Percentiles rank a stretch among this genome's conserved stretches.
Evolutionary conservation across 139 green algal genomes (phyloP).

Genomic region (Pseudopediastrum boryanum): DNA sequence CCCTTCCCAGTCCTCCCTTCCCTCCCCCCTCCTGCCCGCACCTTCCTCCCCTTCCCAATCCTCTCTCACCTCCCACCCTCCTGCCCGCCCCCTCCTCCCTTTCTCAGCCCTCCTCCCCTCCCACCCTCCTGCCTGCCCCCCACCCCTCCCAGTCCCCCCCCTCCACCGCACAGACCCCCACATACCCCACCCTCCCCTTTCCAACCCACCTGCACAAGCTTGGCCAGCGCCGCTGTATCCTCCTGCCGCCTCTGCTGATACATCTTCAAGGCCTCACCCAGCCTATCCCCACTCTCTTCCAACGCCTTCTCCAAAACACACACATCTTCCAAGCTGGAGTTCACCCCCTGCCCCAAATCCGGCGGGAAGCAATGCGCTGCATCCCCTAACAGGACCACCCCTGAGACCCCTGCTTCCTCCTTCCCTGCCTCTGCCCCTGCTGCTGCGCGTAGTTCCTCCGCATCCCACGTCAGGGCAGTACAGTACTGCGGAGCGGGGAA

Average conservation of each 20-base stretch:
- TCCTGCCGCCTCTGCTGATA: slow-evolving; percentile 19
- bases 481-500: slow-evolving; percentile 31
- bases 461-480: slow-evolving; percentile 3
- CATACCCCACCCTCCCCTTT: slow-evolving; percentile 91
- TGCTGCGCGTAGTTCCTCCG: background rate
- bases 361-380: slow-evolving; percentile 38
- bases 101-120: too few relatives aligned
- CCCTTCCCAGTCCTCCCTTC: too few relatives aligned
- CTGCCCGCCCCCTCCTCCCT: too few relatives aligned
- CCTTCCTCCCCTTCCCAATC: too few relatives aligned
- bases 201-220: slow-evolving; percentile 29
- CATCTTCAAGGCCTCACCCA: slow-evolving; percentile 9
- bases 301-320: slow-evolving; percentile 29
- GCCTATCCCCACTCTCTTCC: background rate
- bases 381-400: slow-evolving; percentile 33
- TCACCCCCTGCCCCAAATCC: slow-evolving; percentile 35
- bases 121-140: slow-evolving; percentile 40
- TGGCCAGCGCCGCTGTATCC: slow-evolving; percentile 20
- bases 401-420: background rate
- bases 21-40: too few relatives aligned
- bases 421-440: slow-evolving; percentile 14
- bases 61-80: too few relatives aligned
- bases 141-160: slow-evolving; percentile 73
- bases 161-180: slow-evolving; percentile 92
- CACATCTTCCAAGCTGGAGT: slow-evolving; percentile 30